A percentile compares a stretch with the other conserved stretches of the same genome.
Conservation (phyloP, 352 stramenopile species). For the Globisporangium barbulae region DNA sequence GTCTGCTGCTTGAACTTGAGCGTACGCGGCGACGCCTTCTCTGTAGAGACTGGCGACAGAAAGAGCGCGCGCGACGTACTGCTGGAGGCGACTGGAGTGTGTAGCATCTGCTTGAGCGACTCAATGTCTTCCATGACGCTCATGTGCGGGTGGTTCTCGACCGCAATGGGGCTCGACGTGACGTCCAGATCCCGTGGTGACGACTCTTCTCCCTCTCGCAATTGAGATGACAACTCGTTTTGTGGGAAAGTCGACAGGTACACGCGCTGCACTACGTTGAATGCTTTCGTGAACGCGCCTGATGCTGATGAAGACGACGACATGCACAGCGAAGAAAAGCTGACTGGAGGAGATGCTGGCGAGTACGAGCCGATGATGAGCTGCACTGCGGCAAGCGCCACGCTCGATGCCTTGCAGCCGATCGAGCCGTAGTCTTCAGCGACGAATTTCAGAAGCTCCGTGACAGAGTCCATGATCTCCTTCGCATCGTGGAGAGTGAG, state of each 20-base stretch:
- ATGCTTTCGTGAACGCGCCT: slow-evolving; percentile 30
- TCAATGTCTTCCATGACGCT: slow-evolving; percentile 3
- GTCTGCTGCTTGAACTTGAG: background rate
- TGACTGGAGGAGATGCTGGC: slow-evolving; percentile 17
- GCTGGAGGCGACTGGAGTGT: background rate
- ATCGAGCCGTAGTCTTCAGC: slow-evolving; percentile 24
- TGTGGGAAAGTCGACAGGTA: slow-evolving; percentile 21
- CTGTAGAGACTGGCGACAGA: background rate
- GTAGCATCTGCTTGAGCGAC: background rate
- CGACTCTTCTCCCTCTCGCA: background rate
- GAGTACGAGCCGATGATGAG: slow-evolving; percentile 31
- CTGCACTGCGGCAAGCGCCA: slow-evolving; percentile 46
- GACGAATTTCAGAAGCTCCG: slow-evolving; percentile 15
- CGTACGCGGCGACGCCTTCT: background rate
- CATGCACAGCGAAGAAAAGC: slow-evolving; percentile 18
- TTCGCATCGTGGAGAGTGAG: slow-evolving; percentile 34
- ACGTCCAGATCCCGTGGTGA: slow-evolving; percentile 7
- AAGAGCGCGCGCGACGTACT: slow-evolving; percentile 7
- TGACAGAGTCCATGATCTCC: slow-evolving; percentile 12
- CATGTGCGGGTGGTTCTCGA: slow-evolving; percentile 14
- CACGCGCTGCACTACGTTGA: slow-evolving; percentile 30
- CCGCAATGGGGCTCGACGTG: slow-evolving; percentile 13
- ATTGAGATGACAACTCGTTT: background rate
- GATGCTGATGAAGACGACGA: slow-evolving; percentile 15
- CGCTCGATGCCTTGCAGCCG: slow-evolving; percentile 34